Base-by-base conservation (phyloP, 129 eudicot species). In the Calendula officinalis region DNA sequence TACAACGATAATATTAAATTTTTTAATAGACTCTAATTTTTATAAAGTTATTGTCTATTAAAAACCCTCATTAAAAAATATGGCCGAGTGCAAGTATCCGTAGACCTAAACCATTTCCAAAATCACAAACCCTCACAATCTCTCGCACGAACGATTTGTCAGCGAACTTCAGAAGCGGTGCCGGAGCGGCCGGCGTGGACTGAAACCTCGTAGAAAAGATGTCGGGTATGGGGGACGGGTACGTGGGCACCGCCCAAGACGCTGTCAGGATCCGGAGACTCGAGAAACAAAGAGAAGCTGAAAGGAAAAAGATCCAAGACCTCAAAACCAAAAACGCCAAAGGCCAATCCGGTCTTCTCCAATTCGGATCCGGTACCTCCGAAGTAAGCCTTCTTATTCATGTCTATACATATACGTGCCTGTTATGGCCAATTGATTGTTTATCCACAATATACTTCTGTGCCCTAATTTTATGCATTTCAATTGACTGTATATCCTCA, bases 181-280 rank as follows among this genome's bases (percentile, higher is more conserved):
- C 30, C 30, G 30, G 30, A 22, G 30, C 30, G 30, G 30, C 30
- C 30, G 30, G 30, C 1, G 30, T 2, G 30, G 30, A 1, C 30
- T 22, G 30, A 22, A 22, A 22, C 12, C 44, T 36, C 12, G 69
- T 46, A 62, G 62, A 47, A 22, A 22, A 57, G 70, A 91, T 92
- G 99, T 86, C 99, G 79, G 99, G 96, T 6, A 92, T 92, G 99
- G 99, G 99, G 46, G 99, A 92, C 62, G 99, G 99, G 41, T 92
- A 92, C 78, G 99, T 92, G 55, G 99, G 99, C 53, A 88, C 96
- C 34, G 99, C 95, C 71, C 99, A 92, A 66, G 99, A 92, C 74
- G 96, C 87, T 34, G 96, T 92, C 11, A 75, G 99, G 67, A 92
- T 92, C 56, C 82, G 99, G 43, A 72, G 99, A 78, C 90, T 92